Evolutionary conservation across 805 yeast genomes (phyloP), one percentile per base, ranked within the genome.

Genomic region (Wickerhamiella kurtzmanii): DNA sequence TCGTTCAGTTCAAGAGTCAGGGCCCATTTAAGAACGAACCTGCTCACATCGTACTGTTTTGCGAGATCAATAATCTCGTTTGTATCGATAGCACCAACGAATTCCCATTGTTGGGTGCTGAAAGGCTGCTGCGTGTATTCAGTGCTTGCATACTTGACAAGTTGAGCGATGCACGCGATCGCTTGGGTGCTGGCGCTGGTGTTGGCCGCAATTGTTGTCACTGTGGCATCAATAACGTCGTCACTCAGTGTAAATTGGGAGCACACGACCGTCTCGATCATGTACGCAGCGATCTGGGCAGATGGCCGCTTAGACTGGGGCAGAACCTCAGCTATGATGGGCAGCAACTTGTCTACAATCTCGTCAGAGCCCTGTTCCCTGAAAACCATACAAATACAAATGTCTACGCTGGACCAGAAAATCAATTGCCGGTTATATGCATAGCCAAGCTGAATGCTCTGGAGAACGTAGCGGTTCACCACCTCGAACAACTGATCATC

Each of bases 271-370:
- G 89, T 75, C 20, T 89, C 60, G 13, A 87, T 69, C 43, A 95
- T 82, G 61, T 84, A 89, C 1, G 89, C 86, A 17, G 95, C 80
- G 49, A 85, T 72, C 61, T 83, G 92, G 44, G 80, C 72, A 56
- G 85, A 94, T 36, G 67, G 63, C 6, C 54, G 53, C 35, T 53
- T 48, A 19, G 50, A 50, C 28, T 53, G 49, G 2, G 59, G 44
- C 3, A 69, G 41, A 2, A 59, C 50, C 28, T 51, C 54, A n/a
- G 70, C 58, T 4, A 68, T 45, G 18, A 48, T 50, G 2, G 68
- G 67, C 32, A 68, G 52, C 16, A 63, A 44, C 22, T 53, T 40
- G 35, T 61, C 69, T 8, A 67, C 57, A 52, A 64, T 61, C 57
- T 64, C 55, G 32, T 57, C 56, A 25, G 28, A 35, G 16, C 56